Conservation (phyloP, 2,329 filamentous ascomycete genomes). For the Xylariaceae sp. region DNA sequence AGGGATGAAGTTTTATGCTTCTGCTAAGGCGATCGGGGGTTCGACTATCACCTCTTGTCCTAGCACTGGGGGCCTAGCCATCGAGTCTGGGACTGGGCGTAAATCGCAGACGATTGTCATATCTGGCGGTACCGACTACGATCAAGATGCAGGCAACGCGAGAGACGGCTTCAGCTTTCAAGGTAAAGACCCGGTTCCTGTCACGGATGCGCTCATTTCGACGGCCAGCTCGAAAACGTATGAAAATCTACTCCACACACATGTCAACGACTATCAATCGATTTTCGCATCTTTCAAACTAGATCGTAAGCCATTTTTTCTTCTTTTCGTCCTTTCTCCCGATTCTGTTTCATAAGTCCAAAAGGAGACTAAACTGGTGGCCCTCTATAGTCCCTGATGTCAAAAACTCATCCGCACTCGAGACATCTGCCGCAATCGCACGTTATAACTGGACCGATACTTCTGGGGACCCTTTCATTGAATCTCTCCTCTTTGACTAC, state of each 20-base stretch:
- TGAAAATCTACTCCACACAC: conserved; percentile 31
- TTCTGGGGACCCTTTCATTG: conserved; percentile 47
- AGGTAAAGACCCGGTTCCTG: conserved; percentile 40
- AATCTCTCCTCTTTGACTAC: conserved; percentile 50
- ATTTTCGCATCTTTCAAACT: conserved; percentile 40
- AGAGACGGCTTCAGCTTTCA: conserved; percentile 43
- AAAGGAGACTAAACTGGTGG: too few species aligned
- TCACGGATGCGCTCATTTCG: conserved; percentile 33
- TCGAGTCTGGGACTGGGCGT: conserved; percentile 24
- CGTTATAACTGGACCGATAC: conserved; percentile 28
- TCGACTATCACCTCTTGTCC: conserved; percentile 13
- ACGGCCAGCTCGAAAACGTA: conserved; percentile 32
- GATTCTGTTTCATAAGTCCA: too few species aligned
- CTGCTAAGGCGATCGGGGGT: conserved; percentile 5
- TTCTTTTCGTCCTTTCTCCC: too few species aligned
- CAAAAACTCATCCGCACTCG: conserved; percentile 34
- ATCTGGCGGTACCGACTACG: conserved; percentile 46
- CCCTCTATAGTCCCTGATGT: conserved; percentile 49
- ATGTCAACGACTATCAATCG: conserved; percentile 39
- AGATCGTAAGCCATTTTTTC: too few species aligned
- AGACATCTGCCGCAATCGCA: conserved; percentile 34
- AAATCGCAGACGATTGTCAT: conserved; percentile 38
- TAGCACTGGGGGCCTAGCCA: conserved; percentile 17
- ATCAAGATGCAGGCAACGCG: conserved; percentile 44
- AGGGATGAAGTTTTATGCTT: conserved; percentile 15